Base-by-base conservation (phyloP, 331 rosid genomes). In the Pyracantha coccinea region DNA sequence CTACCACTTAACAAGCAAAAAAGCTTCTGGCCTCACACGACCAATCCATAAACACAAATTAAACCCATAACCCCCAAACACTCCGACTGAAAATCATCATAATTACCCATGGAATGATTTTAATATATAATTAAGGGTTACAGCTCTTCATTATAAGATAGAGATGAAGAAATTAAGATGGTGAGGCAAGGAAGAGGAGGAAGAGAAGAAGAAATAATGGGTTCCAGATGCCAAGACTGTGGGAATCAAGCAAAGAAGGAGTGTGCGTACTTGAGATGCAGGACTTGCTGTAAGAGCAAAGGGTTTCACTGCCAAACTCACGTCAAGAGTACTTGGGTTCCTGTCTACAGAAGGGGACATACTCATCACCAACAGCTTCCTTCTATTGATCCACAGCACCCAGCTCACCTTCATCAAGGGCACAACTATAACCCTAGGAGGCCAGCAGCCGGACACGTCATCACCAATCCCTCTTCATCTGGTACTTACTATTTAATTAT, bases 231-330 rank as follows among this genome's bases (percentile, higher is more conserved):
- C 80, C 68, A 86, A 75, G 97, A 89, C 7, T 89, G 96, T 82
- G 97, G 97, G 81, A 91, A 91, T 78, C 88, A 83, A 80, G 90
- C 96, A 1, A 91, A 91, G 88, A 88, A 83, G 47, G 91, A 81
- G 58, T 91, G 97, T 77, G 41, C 23, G 44, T 82, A 83, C 72
- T 45, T 75, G 76, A 86, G 97, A 52, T 91, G 93, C 82, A 89
- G 90, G 68, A 86, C 80, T 73, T 91, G 97, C 71, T 91, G 97
- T 41, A 89, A 84, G 57, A 87, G 75, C 87, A 87, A 83, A 81
- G 92, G 89, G 2, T 85, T 89, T 72, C 67, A 68, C 4, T 91
- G 97, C 71, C 82, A 83, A 81, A 91, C 90, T 27, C 97, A 89
- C 76, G 67, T 91, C 64, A 83, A 76, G 44, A 89, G 94, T 72